Evolutionary conservation across 108 stramenopile species (phyloP).

Genomic region (Nitzschia sp.): DNA sequence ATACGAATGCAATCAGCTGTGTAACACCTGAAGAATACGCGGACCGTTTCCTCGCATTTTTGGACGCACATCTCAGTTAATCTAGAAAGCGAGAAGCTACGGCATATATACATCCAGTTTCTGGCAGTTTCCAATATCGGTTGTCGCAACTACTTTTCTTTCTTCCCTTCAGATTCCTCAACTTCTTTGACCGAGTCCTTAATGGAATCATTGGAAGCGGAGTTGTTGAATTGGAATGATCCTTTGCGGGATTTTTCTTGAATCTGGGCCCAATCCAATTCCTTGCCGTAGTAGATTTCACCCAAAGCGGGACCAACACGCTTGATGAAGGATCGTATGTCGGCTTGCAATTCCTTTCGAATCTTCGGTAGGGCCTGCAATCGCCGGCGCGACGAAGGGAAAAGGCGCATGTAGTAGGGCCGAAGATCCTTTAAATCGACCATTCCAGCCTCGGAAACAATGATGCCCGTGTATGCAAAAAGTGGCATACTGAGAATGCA

Average conservation of each 20-base stretch:
- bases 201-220: neutral
- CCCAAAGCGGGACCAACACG: slow-evolving; percentile 74
- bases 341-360: slow-evolving; percentile 63
- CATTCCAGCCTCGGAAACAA: slow-evolving; percentile 86
- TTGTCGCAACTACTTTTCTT: too few species aligned
- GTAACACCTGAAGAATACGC: slow-evolving; percentile 78
- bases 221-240: slow-evolving; percentile 6
- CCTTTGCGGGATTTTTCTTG: slow-evolving; percentile 28
- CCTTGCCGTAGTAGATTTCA: slow-evolving; percentile 79
- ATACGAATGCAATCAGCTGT: slow-evolving; percentile 75
- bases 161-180: slow-evolving; percentile 17
- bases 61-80: slow-evolving; percentile 72
- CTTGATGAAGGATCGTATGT: slow-evolving; percentile 76
- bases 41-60: slow-evolving; percentile 69
- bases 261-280: slow-evolving; percentile 81
- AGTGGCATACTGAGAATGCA: slow-evolving; percentile 84
- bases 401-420: slow-evolving; percentile 78
- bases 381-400: slow-evolving; percentile 70
- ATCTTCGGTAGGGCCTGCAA: slow-evolving; percentile 64
- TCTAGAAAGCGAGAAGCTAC: too few species aligned
- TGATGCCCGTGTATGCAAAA: slow-evolving; percentile 92
- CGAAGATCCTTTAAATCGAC: slow-evolving; percentile 93
- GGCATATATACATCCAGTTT: too few species aligned
- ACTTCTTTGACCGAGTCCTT: slow-evolving; percentile 8
- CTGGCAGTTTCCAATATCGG: too few species aligned